Evolutionary conservation across 2,329 filamentous ascomycete genomes (phyloP).

Genomic region (Arthrobotrys conoides): DNA sequence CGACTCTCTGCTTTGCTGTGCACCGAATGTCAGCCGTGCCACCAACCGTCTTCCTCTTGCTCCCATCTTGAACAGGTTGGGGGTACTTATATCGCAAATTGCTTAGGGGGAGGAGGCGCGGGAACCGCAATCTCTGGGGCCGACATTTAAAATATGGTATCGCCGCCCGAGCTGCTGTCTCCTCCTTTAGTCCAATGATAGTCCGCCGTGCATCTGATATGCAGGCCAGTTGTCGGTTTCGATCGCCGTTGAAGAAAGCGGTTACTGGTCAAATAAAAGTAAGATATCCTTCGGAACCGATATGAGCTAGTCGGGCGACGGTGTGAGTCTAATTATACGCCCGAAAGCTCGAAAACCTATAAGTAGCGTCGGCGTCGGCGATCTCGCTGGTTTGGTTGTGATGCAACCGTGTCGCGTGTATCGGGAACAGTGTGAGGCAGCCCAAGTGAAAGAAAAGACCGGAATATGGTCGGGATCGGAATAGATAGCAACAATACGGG

Average conservation of each 20-base stretch:
- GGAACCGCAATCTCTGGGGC: slow-evolving; percentile 56
- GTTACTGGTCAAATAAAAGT: not conserved
- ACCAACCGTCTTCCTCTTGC: slow-evolving; percentile 52
- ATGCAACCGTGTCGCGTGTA: slow-evolving; percentile 57
- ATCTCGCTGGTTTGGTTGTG: slow-evolving; percentile 21
- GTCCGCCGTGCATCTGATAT: slow-evolving; percentile 59
- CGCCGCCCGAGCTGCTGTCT: slow-evolving; percentile 59
- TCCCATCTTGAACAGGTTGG: slow-evolving; percentile 3
- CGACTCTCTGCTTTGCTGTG: slow-evolving; percentile 86
- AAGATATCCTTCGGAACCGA: not conserved
- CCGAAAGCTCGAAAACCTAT: slow-evolving; percentile 15
- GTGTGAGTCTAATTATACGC: not conserved
- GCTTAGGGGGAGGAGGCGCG: slow-evolving; percentile 59
- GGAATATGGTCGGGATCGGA: slow-evolving; percentile 5
- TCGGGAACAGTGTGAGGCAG: not conserved
- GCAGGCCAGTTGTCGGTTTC: slow-evolving; percentile 23
- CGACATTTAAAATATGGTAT: slow-evolving; percentile 54
- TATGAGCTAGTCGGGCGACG: not conserved
- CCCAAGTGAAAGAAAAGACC: not conserved
- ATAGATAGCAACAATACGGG: not conserved
- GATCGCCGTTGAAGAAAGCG: slow-evolving; percentile 1
- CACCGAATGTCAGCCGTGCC: slow-evolving; percentile 65
- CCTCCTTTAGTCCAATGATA: slow-evolving; percentile 57
- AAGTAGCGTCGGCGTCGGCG: slow-evolving; percentile 3
- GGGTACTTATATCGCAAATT: slow-evolving; percentile 60